Conservation (phyloP, 306 rosid genomes). For the Trifolium subterraneum region DNA sequence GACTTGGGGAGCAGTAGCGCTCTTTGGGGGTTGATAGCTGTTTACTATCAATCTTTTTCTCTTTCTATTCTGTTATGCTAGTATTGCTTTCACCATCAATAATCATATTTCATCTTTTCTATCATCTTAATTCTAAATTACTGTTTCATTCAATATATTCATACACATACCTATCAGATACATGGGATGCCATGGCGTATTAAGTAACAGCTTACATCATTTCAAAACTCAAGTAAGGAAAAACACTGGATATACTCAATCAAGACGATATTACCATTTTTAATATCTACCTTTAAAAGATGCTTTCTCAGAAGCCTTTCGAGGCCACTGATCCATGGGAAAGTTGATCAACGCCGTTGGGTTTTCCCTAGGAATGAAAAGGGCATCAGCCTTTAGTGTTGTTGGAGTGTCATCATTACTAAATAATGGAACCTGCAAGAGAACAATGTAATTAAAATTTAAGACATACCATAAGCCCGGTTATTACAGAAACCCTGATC, state of each 20-base stretch:
- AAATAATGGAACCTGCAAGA: conserved; percentile 82
- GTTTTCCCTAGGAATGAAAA: conserved; percentile 92
- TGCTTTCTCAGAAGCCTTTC: conserved; percentile 62
- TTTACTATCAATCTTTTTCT: too few relatives aligned
- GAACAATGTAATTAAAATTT: conserved; percentile 10
- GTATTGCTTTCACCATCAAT: too few relatives aligned
- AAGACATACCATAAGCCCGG: conserved; percentile 15
- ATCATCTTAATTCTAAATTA: too few relatives aligned
- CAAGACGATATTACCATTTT: conserved; percentile 68
- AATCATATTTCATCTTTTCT: too few relatives aligned
- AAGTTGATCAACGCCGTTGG: conserved; percentile 94
- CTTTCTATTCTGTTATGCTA: too few relatives aligned
- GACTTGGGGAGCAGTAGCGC: too few relatives aligned
- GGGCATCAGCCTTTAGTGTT: conserved; percentile 95
- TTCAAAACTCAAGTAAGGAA: conserved; percentile 15
- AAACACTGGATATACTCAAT: conserved; percentile 34
- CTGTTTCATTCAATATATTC: too few relatives aligned
- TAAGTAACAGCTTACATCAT: not conserved
- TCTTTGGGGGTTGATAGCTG: too few relatives aligned
- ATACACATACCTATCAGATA: too few relatives aligned
- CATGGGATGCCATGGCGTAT: not conserved
- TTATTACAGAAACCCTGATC: conserved; percentile 7
- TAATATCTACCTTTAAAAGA: conserved; percentile 57
- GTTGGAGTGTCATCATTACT: conserved; percentile 78
- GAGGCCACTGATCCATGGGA: conserved; percentile 84